Percentiles rank a stretch among this genome's conserved stretches.
Conservation (phyloP, 2,329 filamentous ascomycete species). For the Penicillium carneum region DNA sequence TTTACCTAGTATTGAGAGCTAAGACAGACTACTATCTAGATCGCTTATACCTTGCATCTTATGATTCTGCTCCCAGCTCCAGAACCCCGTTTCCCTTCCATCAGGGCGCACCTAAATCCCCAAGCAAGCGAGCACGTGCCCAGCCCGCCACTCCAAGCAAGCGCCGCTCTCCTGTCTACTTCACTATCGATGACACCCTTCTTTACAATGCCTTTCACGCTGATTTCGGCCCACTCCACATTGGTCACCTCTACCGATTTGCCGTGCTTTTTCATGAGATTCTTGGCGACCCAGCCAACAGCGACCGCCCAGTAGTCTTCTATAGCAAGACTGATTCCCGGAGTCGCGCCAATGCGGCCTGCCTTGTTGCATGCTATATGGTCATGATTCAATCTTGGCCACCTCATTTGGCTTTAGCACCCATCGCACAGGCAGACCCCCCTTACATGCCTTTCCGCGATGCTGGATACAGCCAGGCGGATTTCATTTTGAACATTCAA, state of each 20-base stretch:
- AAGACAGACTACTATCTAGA: conserved; percentile 62
- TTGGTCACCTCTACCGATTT: conserved; percentile 95
- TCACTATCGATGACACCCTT: conserved; percentile 89
- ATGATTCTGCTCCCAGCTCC: conserved; percentile 78
- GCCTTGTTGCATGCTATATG: conserved; percentile 97
- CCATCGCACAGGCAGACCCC: conserved; percentile 94
- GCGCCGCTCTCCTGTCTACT: conserved; percentile 79
- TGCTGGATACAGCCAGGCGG: conserved; percentile 96
- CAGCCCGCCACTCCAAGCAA: conserved; percentile 65
- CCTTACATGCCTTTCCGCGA: conserved; percentile 99
- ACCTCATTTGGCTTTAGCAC: conserved; percentile 90
- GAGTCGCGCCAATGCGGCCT: conserved; percentile 89
- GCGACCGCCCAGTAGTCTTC: conserved; percentile 89
- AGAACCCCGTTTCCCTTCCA: conserved; percentile 88
- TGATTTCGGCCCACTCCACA: conserved; percentile 96
- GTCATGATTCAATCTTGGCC: conserved; percentile 97
- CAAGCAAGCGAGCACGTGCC: conserved; percentile 74
- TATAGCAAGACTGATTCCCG: conserved; percentile 92
- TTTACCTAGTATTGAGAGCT: conserved; percentile 17
- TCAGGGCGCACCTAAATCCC: conserved; percentile 65
- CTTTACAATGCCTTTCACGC: conserved; percentile 98
- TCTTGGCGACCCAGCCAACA: conserved; percentile 87
- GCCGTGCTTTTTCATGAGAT: conserved; percentile 96
- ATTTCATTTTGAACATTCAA: conserved; percentile 93
- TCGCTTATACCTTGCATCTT: conserved; percentile 92